Base-by-base conservation (phyloP, 2,329 filamentous ascomycete genomes). In the Sclerotinia sclerotiorum region DNA sequence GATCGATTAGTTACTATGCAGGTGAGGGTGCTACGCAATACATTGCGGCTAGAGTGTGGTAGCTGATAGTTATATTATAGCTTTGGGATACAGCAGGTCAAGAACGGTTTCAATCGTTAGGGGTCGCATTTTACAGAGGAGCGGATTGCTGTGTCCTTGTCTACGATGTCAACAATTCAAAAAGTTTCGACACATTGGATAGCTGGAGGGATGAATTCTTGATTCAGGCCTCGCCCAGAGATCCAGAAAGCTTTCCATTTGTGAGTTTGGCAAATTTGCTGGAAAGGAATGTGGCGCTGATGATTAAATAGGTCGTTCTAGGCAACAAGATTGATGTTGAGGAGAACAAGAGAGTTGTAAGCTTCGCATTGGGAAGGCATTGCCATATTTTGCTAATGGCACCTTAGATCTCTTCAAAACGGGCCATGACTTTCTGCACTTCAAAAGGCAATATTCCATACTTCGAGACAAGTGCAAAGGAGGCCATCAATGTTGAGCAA, bases 261-360 rank as follows among this genome's bases (percentile, higher is more conserved):
- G 95, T 97, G 82, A 80, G 90, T 83, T 55, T n/a, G 15, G 10
- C 0, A 51, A 39, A 11, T 35, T n/a, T 29, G 32, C 13, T 3
- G 42, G 6, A 44, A 51, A 19, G 27, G 76, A 63, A 24, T n/a
- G 39, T n/a, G 49, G 58, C n/a, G 46, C 29, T 74, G 49, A 72
- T 29, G 35, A 11, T 58, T 32, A n/a, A 19, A 42, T 74, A 94
- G 91, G 91, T 97, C 70, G 95, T 99, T 51, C 87, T 99, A 69
- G 95, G 95, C 69, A 99, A 99, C 86, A 99, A 99, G 86, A 97
- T 99, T 76, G 95, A 99, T 82, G 90, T 97, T 57, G 95, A 97
- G 79, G 95, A 98, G 82, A 97, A 90, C 84, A 97, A 97, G 85
- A 87, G 95, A 79, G 93, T 95, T 84, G 91, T 91, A 78, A 75